Evolutionary conservation across 768 basidiomycete genomes (phyloP), one percentile per base, ranked within the genome.

Genomic region (Strobilomyces confusus): DNA sequence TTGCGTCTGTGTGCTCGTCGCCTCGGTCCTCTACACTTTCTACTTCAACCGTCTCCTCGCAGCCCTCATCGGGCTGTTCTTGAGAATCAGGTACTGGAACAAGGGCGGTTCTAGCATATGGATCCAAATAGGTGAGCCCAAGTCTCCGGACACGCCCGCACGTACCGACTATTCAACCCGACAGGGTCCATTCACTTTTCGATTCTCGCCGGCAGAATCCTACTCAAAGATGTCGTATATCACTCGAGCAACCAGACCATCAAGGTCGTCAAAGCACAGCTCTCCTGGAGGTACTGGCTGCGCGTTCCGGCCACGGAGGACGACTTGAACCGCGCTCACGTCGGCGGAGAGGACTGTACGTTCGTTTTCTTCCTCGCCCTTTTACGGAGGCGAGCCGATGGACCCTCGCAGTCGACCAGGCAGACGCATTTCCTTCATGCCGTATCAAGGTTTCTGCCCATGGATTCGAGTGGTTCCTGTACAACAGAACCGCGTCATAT

Each of bases 261-360:
- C 41, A 83, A 84, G 56, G 78, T 93, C 47, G 81, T 92, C 44
- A 90, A 92, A 69, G 89, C 86, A 2, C 84, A 92, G 64, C 69
- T 98, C 44, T 87, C 87, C 59, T 98, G 95, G 93, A 79, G 92
- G 58, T 98, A 95, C 68, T 98, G 95, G 95, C 78, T 92, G 44
- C 84, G 92, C 52, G 74, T 79, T 37, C 87, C 93, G 3, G 81
- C 87, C 9, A 79, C 82, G n/a, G 87, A 86, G 58, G 81, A 86
- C 44, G 88, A 90, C 59, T 71, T 89, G 23, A 74, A 74, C 53
- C 71, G 71, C 61, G 63, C 70, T 55, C 62, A 70, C 23, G 73
- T 74, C 25, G 78, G 75, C 15, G 76, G 73, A 48, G 83, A 83
- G 57, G 79, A 80, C 48, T 62, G 86, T 87, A 64, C 51, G 83